These are phyloP conservation scores for Eucalyptus polybractea DNA, from an alignment of 345 rosid species.

Conservation along the genomic window DNA sequence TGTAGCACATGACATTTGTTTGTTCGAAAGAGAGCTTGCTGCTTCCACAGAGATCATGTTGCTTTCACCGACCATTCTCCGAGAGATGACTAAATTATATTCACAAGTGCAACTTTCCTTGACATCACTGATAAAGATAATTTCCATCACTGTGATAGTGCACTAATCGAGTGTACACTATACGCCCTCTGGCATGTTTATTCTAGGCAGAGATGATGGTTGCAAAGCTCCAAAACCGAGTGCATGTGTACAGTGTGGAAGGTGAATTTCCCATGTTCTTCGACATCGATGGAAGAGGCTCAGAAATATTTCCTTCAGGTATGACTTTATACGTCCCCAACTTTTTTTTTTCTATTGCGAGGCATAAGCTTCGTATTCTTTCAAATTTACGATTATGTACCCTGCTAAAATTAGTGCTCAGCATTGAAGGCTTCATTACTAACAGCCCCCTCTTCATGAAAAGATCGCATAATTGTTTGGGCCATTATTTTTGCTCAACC, in stretches of 20 bases:
- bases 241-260: conserved; percentile 58
- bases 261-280: conserved; percentile 82
- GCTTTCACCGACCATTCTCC: background rate
- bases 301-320: conserved; percentile 89
- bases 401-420: background rate
- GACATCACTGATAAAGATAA: background rate
- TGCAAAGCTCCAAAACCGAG: conserved; percentile 79
- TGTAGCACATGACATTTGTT: background rate
- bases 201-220: conserved; percentile 73
- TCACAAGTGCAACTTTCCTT: background rate
- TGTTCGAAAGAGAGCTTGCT: background rate
- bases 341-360: background rate
- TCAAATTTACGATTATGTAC: background rate
- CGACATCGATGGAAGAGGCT: conserved; percentile 83
- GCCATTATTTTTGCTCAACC: background rate
- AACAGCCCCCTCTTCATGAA: background rate
- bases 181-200: background rate
- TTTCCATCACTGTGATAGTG: background rate
- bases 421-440: background rate
- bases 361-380: background rate
- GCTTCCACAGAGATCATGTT: background rate
- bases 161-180: background rate
- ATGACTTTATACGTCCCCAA: background rate
- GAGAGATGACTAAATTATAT: background rate
- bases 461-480: background rate